phyloP scores from a whole-genome alignment of 1,284 basidiomycete species.

The Rhodotorula sp. region DNA sequence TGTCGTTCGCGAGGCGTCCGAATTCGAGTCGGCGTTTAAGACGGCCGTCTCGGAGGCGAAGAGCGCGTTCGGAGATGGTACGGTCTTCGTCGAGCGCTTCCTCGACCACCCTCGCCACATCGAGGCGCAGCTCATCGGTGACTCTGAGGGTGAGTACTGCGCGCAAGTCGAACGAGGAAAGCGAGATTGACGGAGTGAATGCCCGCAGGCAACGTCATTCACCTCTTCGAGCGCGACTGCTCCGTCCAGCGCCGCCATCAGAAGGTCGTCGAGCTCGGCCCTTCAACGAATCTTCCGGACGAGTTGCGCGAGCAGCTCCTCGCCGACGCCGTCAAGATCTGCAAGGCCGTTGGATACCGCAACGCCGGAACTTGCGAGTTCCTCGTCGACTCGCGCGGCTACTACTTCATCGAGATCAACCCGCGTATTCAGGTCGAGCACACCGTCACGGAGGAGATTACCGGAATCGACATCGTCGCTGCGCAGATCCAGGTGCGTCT shows the following conservation, averaged over 20 bases:
- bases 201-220: conserved; percentile 83
- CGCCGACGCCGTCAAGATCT: conserved; percentile 88
- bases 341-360: conserved; percentile 85
- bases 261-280: conserved; percentile 98
- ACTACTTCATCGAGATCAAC: conserved; percentile 93
- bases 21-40: conserved; percentile 86
- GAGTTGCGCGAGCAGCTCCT: conserved; percentile 85
- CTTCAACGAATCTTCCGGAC: conserved; percentile 89
- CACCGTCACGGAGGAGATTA: conserved; percentile 89
- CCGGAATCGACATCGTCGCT: conserved; percentile 96
- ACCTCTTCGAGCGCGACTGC: conserved; percentile 97
- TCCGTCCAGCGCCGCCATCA: conserved; percentile 97
- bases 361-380: conserved; percentile 83
- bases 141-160: conserved; percentile 52
- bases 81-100: conserved; percentile 90
- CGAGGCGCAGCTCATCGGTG: conserved; percentile 60
- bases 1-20: conserved; percentile 86
- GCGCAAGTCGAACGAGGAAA: too few relatives aligned
- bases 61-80: conserved; percentile 95
- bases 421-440: conserved; percentile 97
- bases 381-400: conserved; percentile 91
- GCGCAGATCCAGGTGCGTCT: conserved; percentile 67
- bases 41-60: conserved; percentile 94
- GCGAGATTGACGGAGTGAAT: too few relatives aligned
- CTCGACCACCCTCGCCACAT: conserved; percentile 69